phyloP scores from a whole-genome alignment of 352 stramenopile species.

The Pythium rishiriense region DNA sequence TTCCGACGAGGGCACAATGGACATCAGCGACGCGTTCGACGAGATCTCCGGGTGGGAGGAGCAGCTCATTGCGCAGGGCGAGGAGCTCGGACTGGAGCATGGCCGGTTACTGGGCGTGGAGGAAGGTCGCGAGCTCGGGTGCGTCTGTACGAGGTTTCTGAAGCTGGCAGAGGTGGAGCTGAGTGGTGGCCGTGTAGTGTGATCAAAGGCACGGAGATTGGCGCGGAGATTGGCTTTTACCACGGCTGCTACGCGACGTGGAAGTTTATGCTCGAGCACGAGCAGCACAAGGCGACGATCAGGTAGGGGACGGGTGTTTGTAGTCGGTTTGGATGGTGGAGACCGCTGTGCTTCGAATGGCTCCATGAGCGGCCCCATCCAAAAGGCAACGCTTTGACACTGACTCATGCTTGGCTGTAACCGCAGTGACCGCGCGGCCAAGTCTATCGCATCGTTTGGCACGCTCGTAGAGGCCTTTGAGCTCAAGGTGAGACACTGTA shows the following conservation, averaged over 20 bases:
- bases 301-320: conserved; percentile 47
- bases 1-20: conserved; percentile 30
- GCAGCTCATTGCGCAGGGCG: conserved; percentile 64
- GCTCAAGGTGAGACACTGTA: conserved; percentile 54
- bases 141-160: conserved; percentile 16
- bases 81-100: conserved; percentile 55
- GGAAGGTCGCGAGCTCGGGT: conserved; percentile 78
- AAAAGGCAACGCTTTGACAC: no score
- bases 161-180: no score
- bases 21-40: conserved; percentile 75
- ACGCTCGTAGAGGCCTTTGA: conserved; percentile 52
- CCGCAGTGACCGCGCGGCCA: conserved; percentile 49
- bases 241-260: conserved; percentile 75
- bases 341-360: no score
- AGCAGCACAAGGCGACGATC: conserved; percentile 40
- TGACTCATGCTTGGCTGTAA: background rate
- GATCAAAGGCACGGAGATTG: conserved; percentile 80
- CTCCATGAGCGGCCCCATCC: no score
- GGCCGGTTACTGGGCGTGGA: conserved; percentile 63
- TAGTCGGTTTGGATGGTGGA: background rate
- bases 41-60: conserved; percentile 73
- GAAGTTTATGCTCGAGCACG: conserved; percentile 51
- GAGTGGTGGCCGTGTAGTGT: conserved; percentile 32
- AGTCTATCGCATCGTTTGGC: conserved; percentile 63
- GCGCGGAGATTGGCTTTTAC: conserved; percentile 83